Base-by-base conservation (phyloP, 2,329 filamentous ascomycete genomes). In the Trichoderma citrinoviride region DNA sequence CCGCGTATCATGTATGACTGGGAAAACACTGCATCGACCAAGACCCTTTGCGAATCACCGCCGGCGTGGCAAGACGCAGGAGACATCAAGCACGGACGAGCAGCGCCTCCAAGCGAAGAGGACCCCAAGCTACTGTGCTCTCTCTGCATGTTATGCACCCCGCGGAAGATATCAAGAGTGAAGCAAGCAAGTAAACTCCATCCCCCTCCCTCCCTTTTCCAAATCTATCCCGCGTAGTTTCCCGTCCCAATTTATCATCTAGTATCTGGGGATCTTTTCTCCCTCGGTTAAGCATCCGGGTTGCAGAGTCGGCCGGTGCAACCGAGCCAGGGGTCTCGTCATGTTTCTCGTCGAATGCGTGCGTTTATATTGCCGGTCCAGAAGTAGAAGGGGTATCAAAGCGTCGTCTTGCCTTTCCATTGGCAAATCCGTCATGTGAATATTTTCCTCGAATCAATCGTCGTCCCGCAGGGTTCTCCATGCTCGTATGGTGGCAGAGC, bases 361-460 rank as follows among this genome's bases (percentile, higher is more conserved):
- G 33, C 43, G 40, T n/a, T 19, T 25, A 40, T n/a, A 40, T 41
- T 56, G 37, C 37, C 23, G 57, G 44, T 46, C 37, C 52, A 37
- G 33, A 14, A 23, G 46, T 50, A 47, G 43, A 65, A 27, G 25
- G 58, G 64, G 64, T 64, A 67, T 67, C 64, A 52, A 33, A 52
- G 49, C 12, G 14, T 37, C 27, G 33, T 33, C 27, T 52, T 33
- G 27, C 17, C 49, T 29, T 19, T 4, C 25, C 49, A 52, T 7
- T 52, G 27, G 66, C 60, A 62, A 43, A 56, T 29, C n/a, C 33
- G 53, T 55, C 54, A 8, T 37, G 12, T 21, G 27, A 33, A 40
- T 64, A 50, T 56, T 49, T 49, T 44, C 40, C 14, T 47, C 66
- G 12, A 14, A 37, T 37, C 50, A 52, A 64, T 67, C 61, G 65